Base-by-base conservation (phyloP, 371 early-diverging fungal species). In the Syncephalastrum sp. region DNA sequence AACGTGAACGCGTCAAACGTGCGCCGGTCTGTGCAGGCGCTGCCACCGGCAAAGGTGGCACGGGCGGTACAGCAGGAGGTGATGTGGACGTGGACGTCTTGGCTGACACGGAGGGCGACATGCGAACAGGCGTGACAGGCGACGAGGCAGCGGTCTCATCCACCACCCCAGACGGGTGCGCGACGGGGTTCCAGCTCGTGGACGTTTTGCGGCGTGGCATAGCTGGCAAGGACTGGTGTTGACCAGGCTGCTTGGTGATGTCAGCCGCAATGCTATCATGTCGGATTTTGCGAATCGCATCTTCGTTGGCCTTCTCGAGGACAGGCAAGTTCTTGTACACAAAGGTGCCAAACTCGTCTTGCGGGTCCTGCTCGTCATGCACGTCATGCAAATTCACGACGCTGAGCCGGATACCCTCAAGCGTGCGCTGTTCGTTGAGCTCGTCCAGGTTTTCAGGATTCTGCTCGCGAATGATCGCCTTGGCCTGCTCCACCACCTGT, bases 301-400 rank as follows among this genome's bases (percentile, higher is more conserved):
- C 87, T 57, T 88, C 85, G 68, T 97, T 97, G 19, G 92, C 95
- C 64, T 92, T 91, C 53, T 92, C 97, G 5, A 97, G 74, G 12
- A 85, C 82, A 3, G 88, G 87, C 49, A 97, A 64, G 67, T 97
- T 97, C 57, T 94, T 95, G 83, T 89, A 96, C 3, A 85, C 88
- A 72, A 95, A 93, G 13, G 91, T 89, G 19, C 97, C 97, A 79
- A 97, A 97, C 53, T 95, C 92, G 3, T 87, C 83, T 13, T 59
- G 38, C 12, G 47, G 15, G 47, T 16, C 25, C 29, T 50, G 23
- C 19, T 50, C 50, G 21, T 23, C 50, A 50, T 50, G 16, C 15
- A 21, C 50, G 8, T 50, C 23, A 7, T 21, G 16, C 50, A 23
- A 17, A 23, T 46, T 46, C 16, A 46, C 19, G n/a, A 19, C 47